Evolutionary conservation across 352 stramenopile genomes (phyloP).

Genomic region (Thraustochytrium striatum): DNA sequence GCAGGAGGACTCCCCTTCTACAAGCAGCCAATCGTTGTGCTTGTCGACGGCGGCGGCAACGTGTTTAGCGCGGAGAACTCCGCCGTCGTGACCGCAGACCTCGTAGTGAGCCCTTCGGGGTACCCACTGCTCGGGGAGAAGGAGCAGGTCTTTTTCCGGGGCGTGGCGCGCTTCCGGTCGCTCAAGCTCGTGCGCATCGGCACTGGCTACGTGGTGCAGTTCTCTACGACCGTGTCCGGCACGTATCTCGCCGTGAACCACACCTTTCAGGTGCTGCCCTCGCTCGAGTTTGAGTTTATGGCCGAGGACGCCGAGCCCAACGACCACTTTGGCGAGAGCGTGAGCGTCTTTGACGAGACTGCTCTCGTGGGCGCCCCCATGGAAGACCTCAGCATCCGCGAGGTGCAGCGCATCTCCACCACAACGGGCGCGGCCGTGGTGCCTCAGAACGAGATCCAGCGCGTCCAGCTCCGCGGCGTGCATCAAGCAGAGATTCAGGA

Average conservation of each 20-base stretch:
- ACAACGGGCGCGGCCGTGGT: neutral
- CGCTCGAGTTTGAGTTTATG: conserved; percentile 36
- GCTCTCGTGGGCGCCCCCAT: conserved; percentile 16
- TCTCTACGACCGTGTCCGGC: conserved; percentile 39
- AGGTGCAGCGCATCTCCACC: conserved; percentile 41
- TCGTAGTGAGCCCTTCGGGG: neutral
- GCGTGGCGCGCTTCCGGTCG: conserved; percentile 24
- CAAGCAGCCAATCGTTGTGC: conserved; percentile 37
- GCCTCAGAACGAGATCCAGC: conserved; percentile 18
- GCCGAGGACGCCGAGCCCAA: neutral
- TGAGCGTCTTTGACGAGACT: conserved; percentile 23
- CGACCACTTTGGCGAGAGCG: conserved; percentile 25
- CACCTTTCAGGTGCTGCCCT: conserved; percentile 38
- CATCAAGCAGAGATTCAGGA: conserved; percentile 30
- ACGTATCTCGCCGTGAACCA: neutral
- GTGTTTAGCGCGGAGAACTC: conserved; percentile 35
- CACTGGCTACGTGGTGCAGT: conserved; percentile 34
- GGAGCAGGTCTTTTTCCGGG: conserved; percentile 14
- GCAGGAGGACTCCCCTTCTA: conserved; percentile 40
- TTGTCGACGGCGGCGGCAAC: conserved; percentile 50
- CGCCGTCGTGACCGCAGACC: conserved; percentile 3
- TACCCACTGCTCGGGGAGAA: neutral
- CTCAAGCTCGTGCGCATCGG: conserved; percentile 1
- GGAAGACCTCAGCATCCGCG: neutral
- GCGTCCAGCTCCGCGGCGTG: neutral